Percentiles rank a stretch among this genome's conserved stretches.
phyloP scores from a whole-genome alignment of 257 asterid genomes.

The Verbena officinalis region DNA sequence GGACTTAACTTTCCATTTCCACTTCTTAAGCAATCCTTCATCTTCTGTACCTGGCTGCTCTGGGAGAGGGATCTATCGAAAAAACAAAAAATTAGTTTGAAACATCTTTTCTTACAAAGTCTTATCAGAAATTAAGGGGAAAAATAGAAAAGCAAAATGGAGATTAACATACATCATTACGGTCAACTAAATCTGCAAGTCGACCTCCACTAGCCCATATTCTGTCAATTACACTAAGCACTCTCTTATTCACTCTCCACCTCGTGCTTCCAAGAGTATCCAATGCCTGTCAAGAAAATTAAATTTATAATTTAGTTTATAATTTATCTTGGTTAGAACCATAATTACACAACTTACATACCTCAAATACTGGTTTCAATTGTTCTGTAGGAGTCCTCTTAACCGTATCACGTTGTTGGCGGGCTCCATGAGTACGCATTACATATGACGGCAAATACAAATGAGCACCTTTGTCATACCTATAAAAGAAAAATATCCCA shows the following conservation, averaged over 20 bases:
- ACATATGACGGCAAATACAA: conserved; percentile 82
- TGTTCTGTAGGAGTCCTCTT: conserved; percentile 69
- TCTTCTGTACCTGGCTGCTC: conserved; percentile 88
- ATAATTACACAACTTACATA: conserved; percentile 35
- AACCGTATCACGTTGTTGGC: conserved; percentile 86
- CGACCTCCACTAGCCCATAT: conserved; percentile 95
- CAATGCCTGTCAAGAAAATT: conserved; percentile 61
- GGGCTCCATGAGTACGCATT: conserved; percentile 97
- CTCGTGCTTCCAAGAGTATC: conserved; percentile 92
- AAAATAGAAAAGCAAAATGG: conserved; percentile 14
- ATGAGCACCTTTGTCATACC: conserved; percentile 93
- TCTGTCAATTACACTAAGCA: conserved; percentile 73
- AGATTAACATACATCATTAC: conserved; percentile 67
- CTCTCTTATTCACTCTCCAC: conserved; percentile 94
- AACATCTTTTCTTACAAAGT: conserved; percentile 9
- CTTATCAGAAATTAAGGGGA: conserved; percentile 11
- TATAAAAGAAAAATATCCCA: conserved; percentile 33
- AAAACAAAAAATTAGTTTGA: conserved; percentile 24
- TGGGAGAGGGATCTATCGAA: conserved; percentile 73
- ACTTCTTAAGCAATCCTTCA: conserved; percentile 63
- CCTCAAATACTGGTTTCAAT: conserved; percentile 82
- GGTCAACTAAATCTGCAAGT: conserved; percentile 85
- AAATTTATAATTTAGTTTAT: conserved; percentile 14
- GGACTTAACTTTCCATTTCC: conserved; percentile 82
- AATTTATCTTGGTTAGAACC: conserved; percentile 1